Evolutionary conservation across 2,329 filamentous ascomycete species (phyloP), one percentile per base, ranked within the genome.

Genomic region (Alternaria novae-zelandiae): DNA sequence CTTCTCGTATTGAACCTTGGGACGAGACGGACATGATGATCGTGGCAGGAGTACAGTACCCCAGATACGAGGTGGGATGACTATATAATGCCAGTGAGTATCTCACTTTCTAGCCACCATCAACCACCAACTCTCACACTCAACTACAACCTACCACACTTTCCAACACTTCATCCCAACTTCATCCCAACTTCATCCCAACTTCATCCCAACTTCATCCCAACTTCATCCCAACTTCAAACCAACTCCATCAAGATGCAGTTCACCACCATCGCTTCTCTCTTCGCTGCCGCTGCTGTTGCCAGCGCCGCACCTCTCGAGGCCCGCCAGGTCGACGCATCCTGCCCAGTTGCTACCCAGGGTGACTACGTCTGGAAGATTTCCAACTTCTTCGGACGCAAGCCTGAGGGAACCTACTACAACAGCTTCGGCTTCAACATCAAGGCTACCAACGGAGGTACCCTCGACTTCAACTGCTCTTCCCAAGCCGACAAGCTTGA

Each of bases 321-420:
- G 25, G 36, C 54, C 26, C 69, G 69, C 45, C 20, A 54, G 25
- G 54, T 56, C 21, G 51, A 45, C 6, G 57, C 30, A 5, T 51
- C 57, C n/a, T 64, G 60, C 56, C 58, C 61, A 8, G 57, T 63
- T 28, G 36, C 57, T 17, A 55, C 58, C 36, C 5, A 20, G 10
- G 70, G 70, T 26, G 66, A 70, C 57, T 68, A 70, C 57, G 36
- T 69, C 60, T 73, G 70, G 70, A 70, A 69, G 54, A 58, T 73
- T 43, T 63, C 59, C 45, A 46, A 65, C 20, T 69, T 73, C 61
- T 58, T 11, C 45, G 64, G 66, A 13, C 69, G 69, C 61, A 71
- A 71, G 60, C 68, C 62, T n/a, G 60, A 70, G 23, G 68, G 66
- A 60, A 67, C 59, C 50, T 58, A 57, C 36, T 66, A 68, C 61